Base-by-base conservation (phyloP, 371 early-diverging fungal genomes). In the Rhizopus delemar region DNA sequence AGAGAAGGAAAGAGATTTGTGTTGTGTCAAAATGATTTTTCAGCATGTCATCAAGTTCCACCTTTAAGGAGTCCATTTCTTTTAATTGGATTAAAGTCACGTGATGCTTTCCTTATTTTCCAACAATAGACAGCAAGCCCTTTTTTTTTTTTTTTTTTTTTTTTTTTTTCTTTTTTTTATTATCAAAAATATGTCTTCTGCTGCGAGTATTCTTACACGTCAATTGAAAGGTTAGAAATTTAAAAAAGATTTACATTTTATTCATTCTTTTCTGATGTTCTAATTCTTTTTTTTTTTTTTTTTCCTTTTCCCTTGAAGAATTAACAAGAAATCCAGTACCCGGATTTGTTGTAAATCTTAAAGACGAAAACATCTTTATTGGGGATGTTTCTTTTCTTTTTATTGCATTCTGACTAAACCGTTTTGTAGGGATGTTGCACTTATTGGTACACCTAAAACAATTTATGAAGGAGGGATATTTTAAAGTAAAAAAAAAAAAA, bases 391-490 rank as follows among this genome's bases (percentile, higher is more conserved):
- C n/a, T 9, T 49, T 39, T 36, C 41, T 36, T 5, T 33, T 33
- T 28, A 29, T 8, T 46, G 66, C 60, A 3, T 34, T 33, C 12
- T 6, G 9, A n/a, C 28, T 15, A 34, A 41, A n/a, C 46, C 28
- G 5, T 22, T 43, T 28, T 45, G 15, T 54, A 83, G 85, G 93
- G 90, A 91, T 62, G 86, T 95, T 46, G 83, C 91, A 56, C 89
- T 93, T 57, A 86, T 95, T 48, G 93, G 93, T 4, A 91, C 93
- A 38, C 85, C 87, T 57, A 90, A 87, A 45, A 95, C 94, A 8
- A 83, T 89, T 28, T 95, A 90, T 50, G 95, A 95, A 73, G 92
- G 91, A 49, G 96, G 96, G 94, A 8, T 91, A 93, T 65, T 93
- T 93, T 78, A 92, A 89, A 77, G 93, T 93, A 75, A 51, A 16